Evolutionary conservation across 345 rosid species (phyloP), one percentile per base, ranked within the genome.

Genomic region (Aegle marmelos): DNA sequence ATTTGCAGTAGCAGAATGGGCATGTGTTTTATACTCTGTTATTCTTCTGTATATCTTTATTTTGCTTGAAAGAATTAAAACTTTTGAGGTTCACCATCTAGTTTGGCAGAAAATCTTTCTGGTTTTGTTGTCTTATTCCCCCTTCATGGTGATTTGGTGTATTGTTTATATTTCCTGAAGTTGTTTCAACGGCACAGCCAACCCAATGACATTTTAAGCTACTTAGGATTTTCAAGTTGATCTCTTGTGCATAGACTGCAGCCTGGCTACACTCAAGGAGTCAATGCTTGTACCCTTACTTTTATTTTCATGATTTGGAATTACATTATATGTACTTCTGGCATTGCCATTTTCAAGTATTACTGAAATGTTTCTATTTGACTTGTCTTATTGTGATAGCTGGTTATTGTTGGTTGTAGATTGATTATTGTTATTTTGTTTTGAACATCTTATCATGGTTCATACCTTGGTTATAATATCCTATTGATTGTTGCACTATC

Each of bases 401-500:
- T 50, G 27, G 31, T 75, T 74, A 21, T 50, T 19, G 10, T 30
- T 39, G 53, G 28, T 8, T 17, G 27, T 62, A 28, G 57, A 21
- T 48, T 28, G 36, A 75, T 64, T 66, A 2, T n/a, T 75, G 21
- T 27, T 74, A 25, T 17, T 41, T 27, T 61, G 22, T 41, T 60
- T 9, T 74, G 10, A 45, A 61, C 68, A 74, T 33, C 56, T 50
- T 53, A 36, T n/a, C 39, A 36, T 33, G 72, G 72, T 63, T 6
- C 45, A 54, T 76, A 33, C 37, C 66, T 48, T 68, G 41, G 31
- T n/a, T 58, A 61, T 62, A 2, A 28, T 67, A 31, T 80, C n/a
- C 72, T 48, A 7, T 61, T 22, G 60, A 24, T 83, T 69, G 68
- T 78, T 84, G 9, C 77, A 69, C 79, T 76, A 50, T 76, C 90